A percentile compares a stretch with the other conserved stretches of the same genome.
Evolutionary conservation across 2,329 filamentous ascomycete genomes (phyloP).

Genomic region (Diaporthe helianthi): DNA sequence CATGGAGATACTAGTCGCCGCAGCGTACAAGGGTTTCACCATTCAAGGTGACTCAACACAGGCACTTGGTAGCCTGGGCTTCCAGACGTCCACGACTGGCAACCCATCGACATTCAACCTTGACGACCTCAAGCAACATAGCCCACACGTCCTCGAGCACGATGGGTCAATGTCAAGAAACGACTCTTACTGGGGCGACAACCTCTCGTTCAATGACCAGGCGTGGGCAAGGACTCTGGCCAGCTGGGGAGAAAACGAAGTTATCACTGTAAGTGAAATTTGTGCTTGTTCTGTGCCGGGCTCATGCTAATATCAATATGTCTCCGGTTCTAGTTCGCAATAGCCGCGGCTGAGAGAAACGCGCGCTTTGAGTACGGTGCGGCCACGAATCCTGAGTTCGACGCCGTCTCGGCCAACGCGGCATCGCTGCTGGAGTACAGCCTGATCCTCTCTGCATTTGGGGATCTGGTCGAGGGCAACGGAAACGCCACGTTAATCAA

Average conservation of each 20-base stretch:
- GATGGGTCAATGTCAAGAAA: constrained; percentile 24
- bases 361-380: constrained; percentile 15
- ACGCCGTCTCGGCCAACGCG: background rate
- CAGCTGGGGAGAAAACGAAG: constrained; percentile 16
- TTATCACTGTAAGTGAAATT: constrained; percentile 5
- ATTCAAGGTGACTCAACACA: background rate
- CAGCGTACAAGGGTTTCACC: background rate
- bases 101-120: constrained; percentile 25
- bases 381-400: constrained; percentile 25
- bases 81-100: constrained; percentile 21
- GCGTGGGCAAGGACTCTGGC: constrained; percentile 23
- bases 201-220: constrained; percentile 21
- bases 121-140: constrained; percentile 23
- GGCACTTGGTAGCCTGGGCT: constrained; percentile 5
- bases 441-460: constrained; percentile 26
- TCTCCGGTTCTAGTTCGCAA: background rate
- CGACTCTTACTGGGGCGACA: constrained; percentile 28
- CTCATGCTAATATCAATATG: background rate
- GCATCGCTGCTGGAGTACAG: constrained; percentile 21
- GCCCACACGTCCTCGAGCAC: constrained; percentile 22
- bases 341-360: constrained; percentile 10
- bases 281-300: background rate
- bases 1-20: background rate
- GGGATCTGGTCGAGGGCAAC: constrained; percentile 15
- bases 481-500: constrained; percentile 18